Evolutionary conservation across 176 grass and related monocot species (phyloP), one percentile per base, ranked within the genome.

Genomic region (Coix lacrymajobi): DNA sequence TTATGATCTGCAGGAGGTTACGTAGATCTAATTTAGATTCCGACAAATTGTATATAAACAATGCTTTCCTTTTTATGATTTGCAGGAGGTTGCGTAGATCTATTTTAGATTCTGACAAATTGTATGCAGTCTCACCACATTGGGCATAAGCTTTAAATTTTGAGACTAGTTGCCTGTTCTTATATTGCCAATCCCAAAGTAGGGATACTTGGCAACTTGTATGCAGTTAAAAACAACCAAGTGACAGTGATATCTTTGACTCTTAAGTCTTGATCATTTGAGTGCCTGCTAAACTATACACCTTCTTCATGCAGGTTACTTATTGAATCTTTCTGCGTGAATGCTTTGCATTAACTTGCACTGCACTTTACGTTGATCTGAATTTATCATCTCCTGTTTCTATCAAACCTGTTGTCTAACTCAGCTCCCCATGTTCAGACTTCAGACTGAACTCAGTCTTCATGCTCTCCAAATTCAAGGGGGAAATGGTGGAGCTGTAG

Each of bases 331-430:
- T 80, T 60, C 9, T 28, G 45, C 67, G 31, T 78, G 60, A 38
- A 77, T 4, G 13, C 13, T 79, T 86, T 54, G 26, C 26, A 6
- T 71, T 56, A 57, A 34, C 31, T 62, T 49, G 69, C 39, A 38
- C n/a, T 37, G 39, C 46, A 48, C 40, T 65, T 76, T 39, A 70
- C 16, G 32, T 70, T 69, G 46, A 34, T 66, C 19, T 65, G 61
- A 69, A 44, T 69, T 80, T 68, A 75, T 39, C 62, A 62, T 48
- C 69, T 89, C 79, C 17, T 68, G 69, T 70, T 73, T 43, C 61
- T 84, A 46, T 70, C 70, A 85, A 52, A 85, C 31, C 9, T 69
- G 67, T 68, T 39, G 11, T 37, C 62, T 57, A 9, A 8, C 25
- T 76, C 62, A 25, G 26, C 16, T 69, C 63, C 2, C 28, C 26